phyloP scores from a whole-genome alignment of 208 protist species.

The Leishmania amazonensis region DNA sequence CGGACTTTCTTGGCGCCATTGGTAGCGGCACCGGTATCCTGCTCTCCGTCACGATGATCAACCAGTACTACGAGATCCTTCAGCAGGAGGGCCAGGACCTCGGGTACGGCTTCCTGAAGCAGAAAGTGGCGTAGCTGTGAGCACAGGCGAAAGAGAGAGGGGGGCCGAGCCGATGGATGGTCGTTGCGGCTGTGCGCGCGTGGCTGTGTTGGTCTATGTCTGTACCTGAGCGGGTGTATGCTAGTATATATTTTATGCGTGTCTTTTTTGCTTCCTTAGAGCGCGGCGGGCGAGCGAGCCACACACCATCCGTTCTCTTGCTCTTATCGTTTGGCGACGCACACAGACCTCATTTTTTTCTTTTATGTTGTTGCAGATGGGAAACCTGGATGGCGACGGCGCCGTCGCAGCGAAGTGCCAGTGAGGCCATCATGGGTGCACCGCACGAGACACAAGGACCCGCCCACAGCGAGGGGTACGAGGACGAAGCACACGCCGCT shows the following conservation, averaged over 20 bases:
- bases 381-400: neutral
- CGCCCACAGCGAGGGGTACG: neutral
- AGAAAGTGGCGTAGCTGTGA: slow-evolving; percentile 56
- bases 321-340: neutral
- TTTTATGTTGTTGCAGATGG: neutral
- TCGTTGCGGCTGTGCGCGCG: neutral
- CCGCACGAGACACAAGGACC: neutral
- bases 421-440: neutral
- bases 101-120: slow-evolving; percentile 80
- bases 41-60: slow-evolving; percentile 99
- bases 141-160: neutral
- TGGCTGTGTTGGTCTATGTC: neutral
- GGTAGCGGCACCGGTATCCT: slow-evolving; percentile 99
- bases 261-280: neutral
- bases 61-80: slow-evolving; percentile 99
- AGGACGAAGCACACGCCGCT: neutral
- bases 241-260: neutral
- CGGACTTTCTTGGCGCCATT: slow-evolving; percentile 99
- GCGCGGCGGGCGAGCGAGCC: no score
- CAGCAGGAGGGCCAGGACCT: slow-evolving; percentile 97
- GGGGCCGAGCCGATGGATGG: neutral
- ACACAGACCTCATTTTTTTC: neutral
- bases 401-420: neutral
- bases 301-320: neutral
- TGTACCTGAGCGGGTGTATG: neutral